phyloP scores from a whole-genome alignment of 1,284 basidiomycete genomes.

The Wallemia ichthyophaga region DNA sequence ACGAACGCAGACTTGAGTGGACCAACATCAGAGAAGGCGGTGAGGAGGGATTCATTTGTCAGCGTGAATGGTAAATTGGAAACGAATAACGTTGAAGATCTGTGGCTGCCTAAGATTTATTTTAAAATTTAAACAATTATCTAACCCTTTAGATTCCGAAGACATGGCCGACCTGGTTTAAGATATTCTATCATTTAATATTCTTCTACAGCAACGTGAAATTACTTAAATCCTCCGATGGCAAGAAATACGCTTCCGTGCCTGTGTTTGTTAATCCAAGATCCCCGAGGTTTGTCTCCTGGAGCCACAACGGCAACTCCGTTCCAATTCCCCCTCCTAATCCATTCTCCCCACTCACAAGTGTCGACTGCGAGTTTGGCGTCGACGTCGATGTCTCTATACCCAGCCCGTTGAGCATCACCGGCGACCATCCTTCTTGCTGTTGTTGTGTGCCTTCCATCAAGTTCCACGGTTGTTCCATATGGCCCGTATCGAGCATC shows the following conservation, averaged over 20 bases:
- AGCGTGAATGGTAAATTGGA: constrained; percentile 46
- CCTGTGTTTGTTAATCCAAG: background rate
- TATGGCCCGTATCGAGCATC: background rate
- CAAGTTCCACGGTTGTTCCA: background rate
- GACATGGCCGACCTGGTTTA: too few species aligned
- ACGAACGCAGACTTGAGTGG: constrained; percentile 84
- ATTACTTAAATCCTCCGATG: background rate
- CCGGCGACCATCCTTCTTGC: background rate
- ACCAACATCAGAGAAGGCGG: constrained; percentile 79
- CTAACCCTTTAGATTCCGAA: too few species aligned
- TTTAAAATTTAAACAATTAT: background rate
- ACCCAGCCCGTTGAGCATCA: background rate
- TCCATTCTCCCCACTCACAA: background rate
- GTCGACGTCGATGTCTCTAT: background rate
- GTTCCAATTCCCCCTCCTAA: background rate
- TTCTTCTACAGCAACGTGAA: background rate
- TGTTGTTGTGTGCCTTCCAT: background rate
- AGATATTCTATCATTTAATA: too few species aligned
- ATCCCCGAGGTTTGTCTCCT: background rate
- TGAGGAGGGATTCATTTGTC: constrained; percentile 65
- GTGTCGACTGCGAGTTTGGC: background rate
- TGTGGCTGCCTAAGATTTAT: too few species aligned
- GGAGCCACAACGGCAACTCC: background rate
- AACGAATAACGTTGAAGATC: constrained; percentile 12
- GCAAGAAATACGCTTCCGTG: background rate